A percentile compares a stretch with the other conserved stretches of the same genome.
Evolutionary conservation across 225 moss, liverwort and hornwort genomes (phyloP).

Genomic region (Ulota crispa): DNA sequence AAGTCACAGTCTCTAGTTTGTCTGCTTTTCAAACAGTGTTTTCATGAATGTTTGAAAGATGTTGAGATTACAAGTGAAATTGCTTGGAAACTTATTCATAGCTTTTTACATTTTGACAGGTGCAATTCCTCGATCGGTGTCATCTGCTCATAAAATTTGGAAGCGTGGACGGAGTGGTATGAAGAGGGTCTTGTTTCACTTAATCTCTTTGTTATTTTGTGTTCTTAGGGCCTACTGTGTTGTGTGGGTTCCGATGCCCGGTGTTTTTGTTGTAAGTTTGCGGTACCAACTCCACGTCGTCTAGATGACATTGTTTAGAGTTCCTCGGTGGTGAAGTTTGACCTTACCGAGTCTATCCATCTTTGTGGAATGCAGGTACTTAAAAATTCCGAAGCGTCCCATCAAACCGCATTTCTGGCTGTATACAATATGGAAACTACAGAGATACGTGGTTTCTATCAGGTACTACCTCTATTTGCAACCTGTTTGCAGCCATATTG

Average conservation of each 20-base stretch:
- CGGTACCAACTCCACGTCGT: not conserved
- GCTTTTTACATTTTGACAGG: constrained; percentile 41
- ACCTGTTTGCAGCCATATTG: not conserved
- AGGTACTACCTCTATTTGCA: constrained; percentile 39
- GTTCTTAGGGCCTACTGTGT: not conserved
- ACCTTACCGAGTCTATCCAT: not conserved
- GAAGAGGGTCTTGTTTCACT: not conserved
- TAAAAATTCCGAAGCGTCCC: constrained; percentile 69
- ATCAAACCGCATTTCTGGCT: constrained; percentile 80
- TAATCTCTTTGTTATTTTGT: not conserved
- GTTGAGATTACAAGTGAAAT: not conserved
- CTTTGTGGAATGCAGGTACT: constrained; percentile 49
- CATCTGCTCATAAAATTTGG: constrained; percentile 97
- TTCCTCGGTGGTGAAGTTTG: not conserved
- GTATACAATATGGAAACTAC: constrained; percentile 90
- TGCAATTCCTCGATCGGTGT: constrained; percentile 92
- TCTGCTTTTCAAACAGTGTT: not conserved
- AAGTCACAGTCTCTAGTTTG: not conserved
- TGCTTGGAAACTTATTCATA: not conserved
- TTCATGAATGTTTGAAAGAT: not conserved
- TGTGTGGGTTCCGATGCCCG: not conserved
- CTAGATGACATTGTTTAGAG: not conserved
- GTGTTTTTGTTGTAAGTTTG: not conserved
- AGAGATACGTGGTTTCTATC: constrained; percentile 86
- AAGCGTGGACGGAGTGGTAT: constrained; percentile 89